Evolutionary conservation across 352 stramenopile species (phyloP), one percentile per base, ranked within the genome.

Genomic region (Globisporangium irregulare): DNA sequence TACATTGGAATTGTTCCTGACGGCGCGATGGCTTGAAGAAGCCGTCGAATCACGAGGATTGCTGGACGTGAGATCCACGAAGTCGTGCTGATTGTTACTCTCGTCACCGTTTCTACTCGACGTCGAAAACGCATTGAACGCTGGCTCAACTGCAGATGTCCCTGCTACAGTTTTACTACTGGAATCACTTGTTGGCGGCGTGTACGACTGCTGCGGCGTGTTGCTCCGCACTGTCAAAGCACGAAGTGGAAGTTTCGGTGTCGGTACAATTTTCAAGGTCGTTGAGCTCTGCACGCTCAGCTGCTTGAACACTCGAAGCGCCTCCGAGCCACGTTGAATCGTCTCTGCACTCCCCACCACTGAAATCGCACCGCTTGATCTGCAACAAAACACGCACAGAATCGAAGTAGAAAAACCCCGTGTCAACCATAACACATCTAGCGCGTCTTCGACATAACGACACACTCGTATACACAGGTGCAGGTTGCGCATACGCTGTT

Each of bases 191-290:
- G 15, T 14, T 24, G 34, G 10, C 0, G 27, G 27, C 20, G 25
- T 18, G 18, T 22, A 10, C 14, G 43, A 15, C 27, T 67, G 59
- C 41, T 64, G 55, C 10, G 18, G 4, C 41, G 48, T 43, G 24
- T 38, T 38, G 1, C 7, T 69, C 18, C 57, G 64, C 55, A 57
- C 36, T 12, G 48, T 56, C 12, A 57, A 43, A 18, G 59, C 29
- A n/a, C 34, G 34, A 48, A 55, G 34, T 29, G 50, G 66, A 18
- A 59, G 51, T 32, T 50, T 55, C 10, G 67, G 67, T 43, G 78
- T 88, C 27, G 80, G 80, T 20, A 88, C 73, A n/a, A 88, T 71
- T 55, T 75, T 75, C 0, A 88, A 56, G 22, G 62, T 38, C 22
- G 55, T 51, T 29, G 41, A 66, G 54, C 43, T 64, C n/a, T 69